Evolutionary conservation across 139 green algal species (phyloP).

Genomic region (Tetratostichococcus sp.): DNA sequence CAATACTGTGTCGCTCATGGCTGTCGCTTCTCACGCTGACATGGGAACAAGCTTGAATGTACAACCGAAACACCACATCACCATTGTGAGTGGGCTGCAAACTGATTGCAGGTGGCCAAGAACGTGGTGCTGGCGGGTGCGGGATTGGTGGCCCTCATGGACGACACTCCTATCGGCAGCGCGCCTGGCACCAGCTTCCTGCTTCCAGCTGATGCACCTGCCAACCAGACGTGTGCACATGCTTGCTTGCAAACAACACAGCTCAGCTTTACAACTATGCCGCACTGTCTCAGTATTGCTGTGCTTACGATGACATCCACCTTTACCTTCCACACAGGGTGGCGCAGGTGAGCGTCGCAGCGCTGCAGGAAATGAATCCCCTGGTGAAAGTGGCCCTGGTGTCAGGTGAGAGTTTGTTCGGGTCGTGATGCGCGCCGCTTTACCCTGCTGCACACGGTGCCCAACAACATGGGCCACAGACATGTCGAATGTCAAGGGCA

Average conservation of each 20-base stretch:
- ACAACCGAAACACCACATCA: neutral
- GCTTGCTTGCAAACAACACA: too few relatives aligned
- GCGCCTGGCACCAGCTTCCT: constrained; percentile 66
- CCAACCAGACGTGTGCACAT: constrained; percentile 17
- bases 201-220: constrained; percentile 24
- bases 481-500: too few relatives aligned
- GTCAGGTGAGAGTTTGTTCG: neutral
- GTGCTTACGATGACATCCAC: neutral
- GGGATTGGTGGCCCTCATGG: constrained; percentile 59
- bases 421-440: too few relatives aligned
- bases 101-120: constrained; percentile 71
- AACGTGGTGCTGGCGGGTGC: constrained; percentile 88
- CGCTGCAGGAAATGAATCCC: constrained; percentile 86
- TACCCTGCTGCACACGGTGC: too few relatives aligned
- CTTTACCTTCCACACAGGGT: constrained; percentile 30
- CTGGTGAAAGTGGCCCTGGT: constrained; percentile 56
- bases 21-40: too few relatives aligned
- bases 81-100: too few relatives aligned
- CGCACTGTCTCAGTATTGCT: neutral
- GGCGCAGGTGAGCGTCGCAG: constrained; percentile 47
- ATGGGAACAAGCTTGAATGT: too few relatives aligned
- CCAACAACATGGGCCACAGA: too few relatives aligned
- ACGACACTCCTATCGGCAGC: constrained; percentile 40
- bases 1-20: too few relatives aligned
- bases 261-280: too few relatives aligned